Percentiles rank a stretch among this genome's conserved stretches.
Evolutionary conservation across 2,329 filamentous ascomycete genomes (phyloP).

Genomic region (Botrytis squamosa): DNA sequence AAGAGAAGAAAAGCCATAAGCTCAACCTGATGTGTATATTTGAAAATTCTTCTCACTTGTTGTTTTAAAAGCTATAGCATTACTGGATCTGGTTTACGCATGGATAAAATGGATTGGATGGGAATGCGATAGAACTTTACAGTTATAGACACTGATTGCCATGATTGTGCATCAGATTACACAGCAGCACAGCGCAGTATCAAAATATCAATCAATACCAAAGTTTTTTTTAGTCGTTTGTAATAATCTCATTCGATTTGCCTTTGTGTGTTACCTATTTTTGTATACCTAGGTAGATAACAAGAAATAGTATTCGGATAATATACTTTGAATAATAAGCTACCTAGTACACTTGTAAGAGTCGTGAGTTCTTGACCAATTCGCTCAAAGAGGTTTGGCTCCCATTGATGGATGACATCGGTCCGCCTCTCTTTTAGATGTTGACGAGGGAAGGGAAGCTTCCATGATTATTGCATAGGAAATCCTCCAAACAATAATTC

Average conservation of each 20-base stretch:
- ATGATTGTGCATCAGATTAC: constrained; percentile 7
- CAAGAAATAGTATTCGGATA: background rate
- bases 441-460: constrained; percentile 1
- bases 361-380: background rate
- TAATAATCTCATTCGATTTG: background rate
- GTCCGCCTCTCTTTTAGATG: constrained; percentile 11
- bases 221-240: background rate
- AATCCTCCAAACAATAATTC: background rate
- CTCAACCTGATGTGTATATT: constrained; percentile 20
- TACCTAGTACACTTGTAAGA: background rate
- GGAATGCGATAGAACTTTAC: constrained; percentile 16
- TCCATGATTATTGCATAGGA: constrained; percentile 2
- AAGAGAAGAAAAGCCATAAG: constrained; percentile 26
- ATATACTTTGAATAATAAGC: background rate
- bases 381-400: constrained; percentile 14
- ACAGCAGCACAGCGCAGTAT: constrained; percentile 11
- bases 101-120: constrained; percentile 28
- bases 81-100: constrained; percentile 29
- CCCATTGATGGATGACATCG: constrained; percentile 16
- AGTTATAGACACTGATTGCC: constrained; percentile 21
- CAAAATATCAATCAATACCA: background rate
- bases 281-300: background rate
- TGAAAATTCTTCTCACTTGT: constrained; percentile 32
- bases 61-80: constrained; percentile 29
- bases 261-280: background rate